Evolutionary conservation across 176 grass and related monocot species (phyloP), one percentile per base, ranked within the genome.

Genomic region (Chrysopogon serrulatus): DNA sequence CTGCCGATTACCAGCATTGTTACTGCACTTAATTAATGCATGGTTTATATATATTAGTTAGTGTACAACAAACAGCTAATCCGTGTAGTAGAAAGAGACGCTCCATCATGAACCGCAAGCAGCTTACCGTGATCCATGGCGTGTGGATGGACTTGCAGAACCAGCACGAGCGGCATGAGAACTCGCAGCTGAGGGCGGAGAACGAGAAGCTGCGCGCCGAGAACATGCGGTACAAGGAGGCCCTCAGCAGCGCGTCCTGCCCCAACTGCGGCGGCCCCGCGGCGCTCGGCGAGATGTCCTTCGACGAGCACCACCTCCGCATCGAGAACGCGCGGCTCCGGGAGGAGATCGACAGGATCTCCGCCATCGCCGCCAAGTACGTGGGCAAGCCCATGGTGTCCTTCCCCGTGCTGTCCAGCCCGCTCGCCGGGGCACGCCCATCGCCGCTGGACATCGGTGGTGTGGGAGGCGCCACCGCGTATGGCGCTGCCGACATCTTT

Each of bases 271-370:
- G 93, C 41, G 90, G 90, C 3, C 88, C 90, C n/a, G 90, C 93
- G 1, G 85, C 90, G 10, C 90, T 95, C 56, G 93, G 93, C 47
- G 93, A 92, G 90, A 95, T 95, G 90, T 88, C 85, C 48, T 92
- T 95, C 71, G 93, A 95, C 79, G 93, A 95, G 72, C 93, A 95
- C 78, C 92, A 94, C 64, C 92, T 94, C 68, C 77, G 90, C 63
- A 40, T 94, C 62, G 92, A 94, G 84, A 94, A 94, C 31, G 87
- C 87, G 0, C 66, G 90, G 0, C 84, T 94, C 17, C 85, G 78
- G 30, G 92, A 94, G 24, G 92, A 94, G 91, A 96, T 99, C 74
- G 97, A 99, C 82, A 80, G 97, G 81, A 94, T 99, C 81, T 99
- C 97, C 2, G 86, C 91, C 23, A 99, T 99, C 51, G 97, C 97